phyloP scores from a whole-genome alignment of 2,329 filamentous ascomycete genomes.

The Epichloe brachyelytri region DNA sequence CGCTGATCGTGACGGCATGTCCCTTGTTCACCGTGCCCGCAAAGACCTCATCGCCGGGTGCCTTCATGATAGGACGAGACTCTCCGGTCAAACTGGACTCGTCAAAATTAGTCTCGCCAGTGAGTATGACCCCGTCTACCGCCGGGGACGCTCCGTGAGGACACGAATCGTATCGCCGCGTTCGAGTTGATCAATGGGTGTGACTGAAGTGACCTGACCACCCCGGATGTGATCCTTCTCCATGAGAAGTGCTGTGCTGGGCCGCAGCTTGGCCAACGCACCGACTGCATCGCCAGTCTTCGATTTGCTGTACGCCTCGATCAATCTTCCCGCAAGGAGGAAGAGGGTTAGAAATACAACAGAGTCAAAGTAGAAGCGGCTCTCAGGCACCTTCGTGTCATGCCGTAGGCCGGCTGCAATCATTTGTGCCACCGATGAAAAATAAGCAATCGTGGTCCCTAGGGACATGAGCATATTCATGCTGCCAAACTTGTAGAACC shows the following conservation, averaged over 20 bases:
- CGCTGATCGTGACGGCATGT: slow-evolving; percentile 44
- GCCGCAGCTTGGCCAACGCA: slow-evolving; percentile 63
- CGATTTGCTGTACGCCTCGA: slow-evolving; percentile 85
- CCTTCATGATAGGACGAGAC: slow-evolving; percentile 53
- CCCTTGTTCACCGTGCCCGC: slow-evolving; percentile 66
- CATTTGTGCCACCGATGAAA: slow-evolving; percentile 69
- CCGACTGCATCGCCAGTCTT: slow-evolving; percentile 80
- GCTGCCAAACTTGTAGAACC: slow-evolving; percentile 88
- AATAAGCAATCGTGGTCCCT: slow-evolving; percentile 76
- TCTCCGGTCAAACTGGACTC: slow-evolving; percentile 84
- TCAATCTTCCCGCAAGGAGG: slow-evolving; percentile 58
- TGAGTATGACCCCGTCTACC: slow-evolving; percentile 59
- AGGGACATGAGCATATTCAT: slow-evolving; percentile 93
- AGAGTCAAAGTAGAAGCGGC: slow-evolving; percentile 73
- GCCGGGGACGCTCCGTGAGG: slow-evolving; percentile 70
- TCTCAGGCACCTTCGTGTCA: slow-evolving; percentile 24
- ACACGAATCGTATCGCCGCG: slow-evolving; percentile 63
- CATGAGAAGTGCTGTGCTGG: slow-evolving; percentile 62
- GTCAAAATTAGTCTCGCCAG: slow-evolving; percentile 60
- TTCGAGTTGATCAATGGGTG: slow-evolving; percentile 59
- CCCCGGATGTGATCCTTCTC: slow-evolving; percentile 25
- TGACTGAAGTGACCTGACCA: slow-evolving; percentile 24
- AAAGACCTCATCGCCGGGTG: slow-evolving; percentile 49
- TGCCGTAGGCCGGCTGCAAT: slow-evolving; percentile 44
- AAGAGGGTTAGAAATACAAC: slow-evolving; percentile 89